These are phyloP conservation scores for Phoma sp. DNA, from an alignment of 2,329 filamentous ascomycete genomes.

Conservation along the genomic window DNA sequence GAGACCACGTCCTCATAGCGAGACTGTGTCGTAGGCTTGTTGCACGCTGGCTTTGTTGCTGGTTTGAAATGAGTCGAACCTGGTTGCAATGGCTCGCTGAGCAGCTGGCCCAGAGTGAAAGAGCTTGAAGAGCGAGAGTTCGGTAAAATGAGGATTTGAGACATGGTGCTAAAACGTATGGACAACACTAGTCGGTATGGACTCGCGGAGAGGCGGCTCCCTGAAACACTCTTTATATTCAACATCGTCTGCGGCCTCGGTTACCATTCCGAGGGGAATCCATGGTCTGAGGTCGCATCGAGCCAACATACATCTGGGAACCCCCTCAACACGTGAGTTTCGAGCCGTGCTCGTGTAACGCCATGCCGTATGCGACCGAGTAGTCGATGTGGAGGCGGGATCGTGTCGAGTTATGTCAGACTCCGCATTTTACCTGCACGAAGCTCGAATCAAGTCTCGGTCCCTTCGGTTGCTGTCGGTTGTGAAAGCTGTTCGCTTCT, in stretches of 20 bases:
- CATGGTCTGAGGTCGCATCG: constrained; percentile 11
- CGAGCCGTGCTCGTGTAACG: constrained; percentile 18
- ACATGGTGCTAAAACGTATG: constrained; percentile 25
- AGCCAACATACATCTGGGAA: constrained; percentile 1
- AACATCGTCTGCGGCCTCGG: constrained; percentile 1
- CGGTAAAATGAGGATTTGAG: constrained; percentile 31
- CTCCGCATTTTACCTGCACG: constrained; percentile 13
- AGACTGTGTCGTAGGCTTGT: constrained; percentile 14
- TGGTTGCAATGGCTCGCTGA: constrained; percentile 31
- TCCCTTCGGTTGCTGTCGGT: constrained; percentile 33
- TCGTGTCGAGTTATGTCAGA: constrained; percentile 7
- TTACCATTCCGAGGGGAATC: background rate
- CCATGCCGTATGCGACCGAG: constrained; percentile 17
- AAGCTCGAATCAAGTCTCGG: constrained; percentile 5
- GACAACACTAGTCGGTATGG: background rate
- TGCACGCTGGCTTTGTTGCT: constrained; percentile 12
- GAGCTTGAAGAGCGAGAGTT: constrained; percentile 29
- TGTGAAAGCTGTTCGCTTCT: constrained; percentile 21
- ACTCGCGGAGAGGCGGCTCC: background rate
- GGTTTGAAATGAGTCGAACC: constrained; percentile 24
- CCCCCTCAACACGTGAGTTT: constrained; percentile 10
- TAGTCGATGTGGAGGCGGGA: constrained; percentile 14
- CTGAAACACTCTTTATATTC: background rate
- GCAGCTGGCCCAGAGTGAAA: constrained; percentile 37
- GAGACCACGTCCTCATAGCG: constrained; percentile 25